Base-by-base conservation (phyloP, 768 basidiomycete genomes). In the Serendipita sp. region DNA sequence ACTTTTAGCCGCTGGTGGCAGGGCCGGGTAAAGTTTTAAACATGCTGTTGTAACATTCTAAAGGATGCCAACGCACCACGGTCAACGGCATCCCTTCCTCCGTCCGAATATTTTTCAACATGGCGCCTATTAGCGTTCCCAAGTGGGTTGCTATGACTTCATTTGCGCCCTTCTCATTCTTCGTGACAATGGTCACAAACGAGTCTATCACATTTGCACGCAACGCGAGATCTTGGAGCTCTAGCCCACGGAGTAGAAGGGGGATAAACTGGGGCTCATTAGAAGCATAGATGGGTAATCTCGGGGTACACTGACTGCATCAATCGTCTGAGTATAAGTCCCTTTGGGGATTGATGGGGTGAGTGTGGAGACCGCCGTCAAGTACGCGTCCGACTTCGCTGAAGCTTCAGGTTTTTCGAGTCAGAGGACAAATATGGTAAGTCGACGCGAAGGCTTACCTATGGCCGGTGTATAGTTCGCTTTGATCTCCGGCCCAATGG, bases 331-430 rank as follows among this genome's bases (percentile, higher is more conserved):
- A 3, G 78, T 75, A 69, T 91, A 92, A 13, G 88, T 75, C 2
- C 83, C 77, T 66, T 87, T 86, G 0, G 94, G 91, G 13, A 91
- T 80, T 5, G 87, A 81, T 66, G 83, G 84, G 67, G 97, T 81
- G 6, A 98, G 76, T 23, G 85, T 85, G 0, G 88, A 84, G 33
- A 98, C 78, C 2, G 91, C 91, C 40, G 92, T 84, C 2, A 98
- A 80, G 71, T 87, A 84, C 1, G 90, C 82, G 1, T 78, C 80
- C 71, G 84, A 87, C 65, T 77, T 74, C 10, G 70, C 70, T 1
- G 79, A 69, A 62, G 37, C 55, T 37, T 53, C 34, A 40, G 18
- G 60, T 31, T 34, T 46, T 31, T 23, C 3, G 40, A n/a, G 5
- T n/a, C 63, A n/a, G 27, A 31, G 37, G 62, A 18, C 16, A 43